These are phyloP conservation scores for Sapria himalayana DNA, from an alignment of 345 rosid species.

Conservation along the genomic window DNA sequence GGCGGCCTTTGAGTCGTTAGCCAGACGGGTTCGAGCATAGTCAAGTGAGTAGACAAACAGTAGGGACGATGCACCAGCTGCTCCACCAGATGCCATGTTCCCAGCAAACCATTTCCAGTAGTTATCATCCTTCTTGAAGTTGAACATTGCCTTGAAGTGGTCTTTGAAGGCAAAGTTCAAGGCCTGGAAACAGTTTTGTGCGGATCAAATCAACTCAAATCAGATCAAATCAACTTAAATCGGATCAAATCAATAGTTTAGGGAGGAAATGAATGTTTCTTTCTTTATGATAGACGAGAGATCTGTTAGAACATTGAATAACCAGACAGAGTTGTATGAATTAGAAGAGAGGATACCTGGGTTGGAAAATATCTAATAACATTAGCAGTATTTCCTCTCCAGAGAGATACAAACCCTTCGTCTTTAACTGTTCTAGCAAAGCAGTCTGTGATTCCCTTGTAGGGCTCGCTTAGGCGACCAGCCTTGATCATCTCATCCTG, in stretches of 20 bases:
- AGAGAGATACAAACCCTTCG: slow-evolving; percentile 42
- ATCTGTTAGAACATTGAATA: background rate
- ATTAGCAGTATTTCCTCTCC: slow-evolving; percentile 88
- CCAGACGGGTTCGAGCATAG: slow-evolving; percentile 75
- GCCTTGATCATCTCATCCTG: slow-evolving; percentile 71
- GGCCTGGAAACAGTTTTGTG: slow-evolving; percentile 23
- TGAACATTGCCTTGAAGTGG: slow-evolving; percentile 66
- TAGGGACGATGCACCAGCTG: slow-evolving; percentile 81
- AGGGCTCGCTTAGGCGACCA: slow-evolving; percentile 61
- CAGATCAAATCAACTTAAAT: background rate
- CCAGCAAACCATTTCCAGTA: slow-evolving; percentile 95
- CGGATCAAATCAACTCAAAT: background rate
- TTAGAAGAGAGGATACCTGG: slow-evolving; percentile 21
- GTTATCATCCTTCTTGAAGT: slow-evolving; percentile 88
- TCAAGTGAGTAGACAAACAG: slow-evolving; percentile 74
- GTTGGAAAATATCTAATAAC: slow-evolving; percentile 86
- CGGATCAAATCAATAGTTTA: background rate
- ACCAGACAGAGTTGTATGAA: background rate
- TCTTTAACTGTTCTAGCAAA: slow-evolving; percentile 41
- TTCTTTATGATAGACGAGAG: background rate
- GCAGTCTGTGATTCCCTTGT: slow-evolving; percentile 70
- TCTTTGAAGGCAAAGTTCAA: slow-evolving; percentile 89
- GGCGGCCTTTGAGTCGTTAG: slow-evolving; percentile 76
- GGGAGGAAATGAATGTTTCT: background rate
- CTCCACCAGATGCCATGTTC: slow-evolving; percentile 76